A percentile compares a stretch with the other conserved stretches of the same genome.
Conservation (phyloP, 2,329 filamentous ascomycete genomes). For the Penicillium janthinellum region DNA sequence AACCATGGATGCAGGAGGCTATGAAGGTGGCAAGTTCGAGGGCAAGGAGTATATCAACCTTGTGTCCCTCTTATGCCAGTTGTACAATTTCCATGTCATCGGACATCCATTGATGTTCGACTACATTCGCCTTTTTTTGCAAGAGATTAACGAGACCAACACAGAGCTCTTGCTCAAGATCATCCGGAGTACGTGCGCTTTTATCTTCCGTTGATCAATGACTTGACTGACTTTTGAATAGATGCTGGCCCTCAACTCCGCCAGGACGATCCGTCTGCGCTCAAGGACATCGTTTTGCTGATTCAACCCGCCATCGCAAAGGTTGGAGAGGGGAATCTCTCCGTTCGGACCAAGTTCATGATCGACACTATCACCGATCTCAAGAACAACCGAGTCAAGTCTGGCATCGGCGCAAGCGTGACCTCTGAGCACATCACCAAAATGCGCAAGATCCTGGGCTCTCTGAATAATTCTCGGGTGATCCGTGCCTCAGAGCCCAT, state of each 20-base stretch:
- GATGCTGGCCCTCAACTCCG: conserved; percentile 78
- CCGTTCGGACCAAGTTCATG: conserved; percentile 94
- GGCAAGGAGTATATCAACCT: conserved; percentile 73
- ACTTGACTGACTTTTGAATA: conserved; percentile 26
- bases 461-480: conserved; percentile 65
- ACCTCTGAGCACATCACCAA: conserved; percentile 79
- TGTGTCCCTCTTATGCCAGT: conserved; percentile 76
- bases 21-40: conserved; percentile 40
- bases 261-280: conserved; percentile 80
- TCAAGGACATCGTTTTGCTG: conserved; percentile 84
- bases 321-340: conserved; percentile 69
- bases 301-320: conserved; percentile 72
- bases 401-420: conserved; percentile 68
- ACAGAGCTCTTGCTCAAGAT: conserved; percentile 85
- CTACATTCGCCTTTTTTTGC: conserved; percentile 77
- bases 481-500: conserved; percentile 79
- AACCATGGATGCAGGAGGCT: conserved; percentile 70
- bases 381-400: conserved; percentile 90
- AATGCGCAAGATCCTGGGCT: conserved; percentile 85
- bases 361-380: conserved; percentile 93
- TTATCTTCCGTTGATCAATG: background rate
- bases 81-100: conserved; percentile 91
- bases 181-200: conserved; percentile 61
- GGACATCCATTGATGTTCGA: conserved; percentile 85
- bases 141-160: conserved; percentile 76